Conservation (phyloP, 2,329 filamentous ascomycete species). For the Alternaria triticina region DNA sequence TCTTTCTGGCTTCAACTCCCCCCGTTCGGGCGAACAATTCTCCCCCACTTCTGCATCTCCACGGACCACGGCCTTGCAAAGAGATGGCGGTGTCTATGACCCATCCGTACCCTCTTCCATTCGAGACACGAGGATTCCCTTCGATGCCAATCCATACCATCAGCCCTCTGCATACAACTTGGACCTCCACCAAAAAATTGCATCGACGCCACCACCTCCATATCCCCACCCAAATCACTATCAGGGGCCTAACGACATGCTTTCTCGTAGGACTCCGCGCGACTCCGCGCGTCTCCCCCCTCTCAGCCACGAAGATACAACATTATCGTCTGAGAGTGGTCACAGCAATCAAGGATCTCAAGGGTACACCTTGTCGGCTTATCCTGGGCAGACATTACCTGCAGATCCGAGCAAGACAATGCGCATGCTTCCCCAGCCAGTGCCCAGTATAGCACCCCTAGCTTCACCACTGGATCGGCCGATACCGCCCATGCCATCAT, state of each 20-base stretch:
- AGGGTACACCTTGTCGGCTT: slow-evolving; percentile 14
- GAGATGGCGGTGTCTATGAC: slow-evolving; percentile 34
- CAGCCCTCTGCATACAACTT: slow-evolving; percentile 25
- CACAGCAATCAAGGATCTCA: slow-evolving; percentile 31
- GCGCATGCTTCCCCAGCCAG: slow-evolving; percentile 47
- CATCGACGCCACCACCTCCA: slow-evolving; percentile 29
- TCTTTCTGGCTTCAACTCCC: slow-evolving; percentile 43
- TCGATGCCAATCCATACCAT: slow-evolving; percentile 28
- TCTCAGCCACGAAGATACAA: slow-evolving; percentile 49
- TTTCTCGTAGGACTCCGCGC: slow-evolving; percentile 40
- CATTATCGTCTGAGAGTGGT: slow-evolving; percentile 48
- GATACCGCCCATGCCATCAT: slow-evolving; percentile 15
- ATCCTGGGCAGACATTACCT: slow-evolving; percentile 23
- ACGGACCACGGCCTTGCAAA: slow-evolving; percentile 32
- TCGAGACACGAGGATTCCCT: slow-evolving; percentile 28
- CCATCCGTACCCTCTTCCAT: slow-evolving; percentile 18
- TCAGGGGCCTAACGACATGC: slow-evolving; percentile 32
- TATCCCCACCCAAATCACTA: slow-evolving; percentile 27
- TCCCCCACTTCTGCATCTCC: slow-evolving; percentile 46
- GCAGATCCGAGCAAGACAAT: slow-evolving; percentile 42
- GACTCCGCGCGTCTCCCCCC: slow-evolving; percentile 40
- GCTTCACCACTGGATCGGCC: slow-evolving; percentile 42
- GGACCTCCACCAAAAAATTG: slow-evolving; percentile 17
- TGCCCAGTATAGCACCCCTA: slow-evolving; percentile 37
- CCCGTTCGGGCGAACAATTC: slow-evolving; percentile 41